Conservation (phyloP, 2,329 filamentous ascomycete species). For the Sporothrix protearum region DNA sequence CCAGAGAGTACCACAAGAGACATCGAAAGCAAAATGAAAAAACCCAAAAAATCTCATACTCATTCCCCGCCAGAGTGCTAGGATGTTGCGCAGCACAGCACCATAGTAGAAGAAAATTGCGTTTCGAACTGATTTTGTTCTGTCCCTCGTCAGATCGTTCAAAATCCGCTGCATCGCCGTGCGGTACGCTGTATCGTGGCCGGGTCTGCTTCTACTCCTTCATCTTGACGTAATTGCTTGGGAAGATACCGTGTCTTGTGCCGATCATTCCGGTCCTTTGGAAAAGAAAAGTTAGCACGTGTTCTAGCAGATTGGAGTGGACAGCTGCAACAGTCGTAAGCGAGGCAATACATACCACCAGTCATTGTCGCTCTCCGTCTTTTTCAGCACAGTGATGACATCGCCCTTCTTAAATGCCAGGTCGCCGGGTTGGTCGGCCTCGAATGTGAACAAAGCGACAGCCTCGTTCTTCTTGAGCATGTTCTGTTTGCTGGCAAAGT, state of each 20-base stretch:
- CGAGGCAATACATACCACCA: conserved; percentile 68
- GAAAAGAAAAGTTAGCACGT: conserved; percentile 22
- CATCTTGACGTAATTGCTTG: conserved; percentile 74
- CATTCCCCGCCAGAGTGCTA: background rate
- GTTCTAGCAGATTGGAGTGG: background rate
- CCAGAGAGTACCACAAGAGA: background rate
- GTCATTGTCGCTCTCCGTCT: conserved; percentile 88
- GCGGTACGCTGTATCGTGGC: background rate
- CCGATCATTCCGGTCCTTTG: conserved; percentile 82
- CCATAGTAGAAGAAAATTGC: background rate
- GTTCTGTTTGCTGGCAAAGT: conserved; percentile 62
- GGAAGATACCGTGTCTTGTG: conserved; percentile 83
- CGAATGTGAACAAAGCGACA: conserved; percentile 88
- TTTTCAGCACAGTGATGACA: conserved; percentile 89
- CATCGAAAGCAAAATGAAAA: background rate
- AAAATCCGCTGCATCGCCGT: background rate
- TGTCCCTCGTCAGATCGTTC: background rate
- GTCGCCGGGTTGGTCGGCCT: conserved; percentile 88
- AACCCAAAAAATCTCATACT: background rate
- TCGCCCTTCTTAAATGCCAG: conserved; percentile 97
- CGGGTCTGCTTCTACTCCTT: conserved; percentile 45
- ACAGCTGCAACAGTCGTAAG: conserved; percentile 15
- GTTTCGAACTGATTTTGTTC: background rate
- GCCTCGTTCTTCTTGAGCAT: conserved; percentile 71
- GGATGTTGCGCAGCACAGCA: background rate